These are phyloP conservation scores for Diaporthe vexans DNA, from an alignment of 2,329 filamentous ascomycete genomes.

Conservation along the genomic window DNA sequence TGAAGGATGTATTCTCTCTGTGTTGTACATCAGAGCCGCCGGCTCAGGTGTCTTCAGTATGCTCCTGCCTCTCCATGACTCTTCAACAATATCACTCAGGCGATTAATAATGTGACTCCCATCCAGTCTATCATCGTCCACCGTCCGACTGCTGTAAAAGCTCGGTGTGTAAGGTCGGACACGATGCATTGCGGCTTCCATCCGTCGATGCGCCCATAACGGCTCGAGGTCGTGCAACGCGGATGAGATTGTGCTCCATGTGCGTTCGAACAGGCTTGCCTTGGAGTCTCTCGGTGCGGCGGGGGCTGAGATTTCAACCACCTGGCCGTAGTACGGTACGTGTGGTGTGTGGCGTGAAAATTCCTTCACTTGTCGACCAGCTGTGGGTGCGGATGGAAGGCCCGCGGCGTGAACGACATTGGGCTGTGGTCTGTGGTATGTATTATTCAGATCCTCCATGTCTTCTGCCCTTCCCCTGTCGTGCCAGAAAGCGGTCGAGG, in stretches of 20 bases:
- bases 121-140: background rate
- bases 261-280: background rate
- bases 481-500: slow-evolving; percentile 6
- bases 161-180: background rate
- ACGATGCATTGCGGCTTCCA: background rate
- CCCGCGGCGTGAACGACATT: background rate
- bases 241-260: background rate
- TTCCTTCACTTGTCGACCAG: background rate
- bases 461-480: background rate
- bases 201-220: background rate
- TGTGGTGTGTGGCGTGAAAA: background rate
- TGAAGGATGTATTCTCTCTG: background rate
- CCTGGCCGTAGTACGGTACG: background rate
- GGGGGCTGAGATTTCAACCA: background rate
- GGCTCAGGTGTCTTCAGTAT: slow-evolving; percentile 2
- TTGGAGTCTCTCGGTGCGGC: background rate
- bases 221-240: background rate
- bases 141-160: background rate
- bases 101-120: background rate
- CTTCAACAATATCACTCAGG: slow-evolving; percentile 9
- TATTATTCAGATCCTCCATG: background rate
- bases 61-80: slow-evolving; percentile 17
- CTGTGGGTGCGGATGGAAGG: no score
- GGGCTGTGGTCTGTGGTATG: background rate
- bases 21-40: background rate